Evolutionary conservation across 257 asterid species (phyloP).

Genomic region (Lycium barbarum): DNA sequence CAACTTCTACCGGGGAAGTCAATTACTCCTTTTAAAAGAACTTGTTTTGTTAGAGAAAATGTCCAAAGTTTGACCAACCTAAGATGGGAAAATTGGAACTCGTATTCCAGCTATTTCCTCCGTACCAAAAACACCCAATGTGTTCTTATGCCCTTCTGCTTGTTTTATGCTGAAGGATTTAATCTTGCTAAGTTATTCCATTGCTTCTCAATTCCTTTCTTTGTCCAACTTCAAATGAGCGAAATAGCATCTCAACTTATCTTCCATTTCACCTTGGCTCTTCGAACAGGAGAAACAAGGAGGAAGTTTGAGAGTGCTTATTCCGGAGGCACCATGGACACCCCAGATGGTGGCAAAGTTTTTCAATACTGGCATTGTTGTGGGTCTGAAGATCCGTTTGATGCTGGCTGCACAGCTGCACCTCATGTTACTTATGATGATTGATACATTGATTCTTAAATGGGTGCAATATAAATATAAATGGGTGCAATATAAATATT

Average conservation of each 20-base stretch:
- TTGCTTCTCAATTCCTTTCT: not conserved
- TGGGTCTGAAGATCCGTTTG: slow-evolving; percentile 91
- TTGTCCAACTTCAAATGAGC: not conserved
- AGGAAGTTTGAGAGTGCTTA: slow-evolving; percentile 95
- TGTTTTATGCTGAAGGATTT: not conserved
- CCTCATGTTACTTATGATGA: slow-evolving; percentile 94
- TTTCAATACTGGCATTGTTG: slow-evolving; percentile 97
- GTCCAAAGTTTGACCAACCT: too few species aligned
- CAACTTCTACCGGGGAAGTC: too few species aligned
- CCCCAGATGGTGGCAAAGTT: slow-evolving; percentile 82
- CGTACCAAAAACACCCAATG: not conserved
- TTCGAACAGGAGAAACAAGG: slow-evolving; percentile 82
- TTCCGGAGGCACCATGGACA: slow-evolving; percentile 85
- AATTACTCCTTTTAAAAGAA: too few species aligned
- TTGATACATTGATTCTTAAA: slow-evolving; percentile 39
- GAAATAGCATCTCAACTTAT: not conserved
- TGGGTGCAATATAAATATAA: not conserved
- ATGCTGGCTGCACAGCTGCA: slow-evolving; percentile 86
- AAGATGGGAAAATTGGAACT: too few species aligned
- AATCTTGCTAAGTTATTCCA: not conserved
- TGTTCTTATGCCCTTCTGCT: not conserved
- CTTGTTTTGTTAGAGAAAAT: too few species aligned
- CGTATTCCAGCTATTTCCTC: too few species aligned
- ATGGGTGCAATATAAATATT: not conserved
- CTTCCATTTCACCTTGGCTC: not conserved